A percentile compares a stretch with the other conserved stretches of the same genome.
Conservation (phyloP, 2,329 filamentous ascomycete genomes). For the Phoma herbarum region DNA sequence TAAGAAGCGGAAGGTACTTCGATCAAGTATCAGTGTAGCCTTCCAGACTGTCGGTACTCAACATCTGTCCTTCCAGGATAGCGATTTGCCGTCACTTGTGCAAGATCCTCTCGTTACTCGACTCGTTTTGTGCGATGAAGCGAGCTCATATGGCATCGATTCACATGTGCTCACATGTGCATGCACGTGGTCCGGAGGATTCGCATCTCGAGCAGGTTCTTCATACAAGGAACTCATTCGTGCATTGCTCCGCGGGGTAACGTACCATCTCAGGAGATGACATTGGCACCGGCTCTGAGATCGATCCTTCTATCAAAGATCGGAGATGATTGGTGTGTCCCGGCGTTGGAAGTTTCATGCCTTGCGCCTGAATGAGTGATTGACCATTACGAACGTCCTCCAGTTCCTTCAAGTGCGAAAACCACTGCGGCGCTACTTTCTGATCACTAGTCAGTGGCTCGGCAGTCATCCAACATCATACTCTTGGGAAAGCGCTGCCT, state of each 20-base stretch:
- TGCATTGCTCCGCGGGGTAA: background rate
- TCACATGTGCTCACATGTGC: background rate
- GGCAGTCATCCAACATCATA: background rate
- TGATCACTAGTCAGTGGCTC: background rate
- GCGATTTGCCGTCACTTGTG: background rate
- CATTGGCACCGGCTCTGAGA: background rate
- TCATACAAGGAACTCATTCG: constrained; percentile 6
- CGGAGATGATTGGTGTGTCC: background rate
- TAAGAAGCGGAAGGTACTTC: background rate
- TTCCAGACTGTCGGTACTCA: background rate
- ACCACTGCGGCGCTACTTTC: background rate
- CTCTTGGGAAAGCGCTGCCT: background rate
- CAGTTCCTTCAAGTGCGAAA: background rate
- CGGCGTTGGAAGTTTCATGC: background rate
- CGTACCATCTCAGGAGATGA: background rate
- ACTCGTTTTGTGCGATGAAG: background rate
- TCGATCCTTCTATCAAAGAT: background rate
- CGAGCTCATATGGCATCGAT: constrained; percentile 8
- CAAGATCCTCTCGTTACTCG: background rate
- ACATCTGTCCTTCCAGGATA: background rate
- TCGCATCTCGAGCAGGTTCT: constrained; percentile 1
- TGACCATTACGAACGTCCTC: background rate
- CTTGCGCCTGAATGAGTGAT: background rate
- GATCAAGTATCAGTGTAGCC: background rate
- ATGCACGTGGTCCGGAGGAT: constrained; percentile 10